A percentile compares a stretch with the other conserved stretches of the same genome.
These are phyloP conservation scores for Striga hermonthica DNA, from an alignment of 305 asterid species.

Conservation along the genomic window DNA sequence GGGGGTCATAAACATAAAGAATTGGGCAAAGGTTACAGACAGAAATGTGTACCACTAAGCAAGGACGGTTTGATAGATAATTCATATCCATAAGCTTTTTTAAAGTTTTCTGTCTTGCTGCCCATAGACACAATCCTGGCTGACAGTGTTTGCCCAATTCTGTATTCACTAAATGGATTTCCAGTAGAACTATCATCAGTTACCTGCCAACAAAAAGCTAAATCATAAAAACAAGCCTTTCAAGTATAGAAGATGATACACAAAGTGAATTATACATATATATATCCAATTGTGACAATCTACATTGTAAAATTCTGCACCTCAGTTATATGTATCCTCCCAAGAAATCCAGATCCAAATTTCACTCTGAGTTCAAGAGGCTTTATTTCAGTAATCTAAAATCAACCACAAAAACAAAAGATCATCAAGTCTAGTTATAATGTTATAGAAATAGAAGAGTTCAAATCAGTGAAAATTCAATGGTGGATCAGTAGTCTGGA, in stretches of 20 bases:
- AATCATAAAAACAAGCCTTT: slow-evolving; percentile 17
- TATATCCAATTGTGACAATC: slow-evolving; percentile 18
- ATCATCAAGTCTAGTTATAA: slow-evolving; percentile 23
- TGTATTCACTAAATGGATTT: slow-evolving; percentile 57
- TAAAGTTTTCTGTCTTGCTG: slow-evolving; percentile 41
- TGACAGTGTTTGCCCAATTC: slow-evolving; percentile 71
- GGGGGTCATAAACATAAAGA: background rate
- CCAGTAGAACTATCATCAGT: slow-evolving; percentile 61
- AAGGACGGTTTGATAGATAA: slow-evolving; percentile 71
- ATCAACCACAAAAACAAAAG: slow-evolving; percentile 23
- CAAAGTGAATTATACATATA: slow-evolving; percentile 7
- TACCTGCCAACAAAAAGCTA: slow-evolving; percentile 45
- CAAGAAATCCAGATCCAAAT: slow-evolving; percentile 82
- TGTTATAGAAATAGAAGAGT: slow-evolving; percentile 21
- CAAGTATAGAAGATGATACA: slow-evolving; percentile 14
- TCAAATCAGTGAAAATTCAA: background rate
- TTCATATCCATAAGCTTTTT: slow-evolving; percentile 63
- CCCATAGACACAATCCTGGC: slow-evolving; percentile 78
- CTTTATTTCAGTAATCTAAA: slow-evolving; percentile 82
- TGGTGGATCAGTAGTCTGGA: slow-evolving; percentile 4
- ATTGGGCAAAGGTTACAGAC: background rate
- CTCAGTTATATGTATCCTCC: slow-evolving; percentile 94
- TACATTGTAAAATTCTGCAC: slow-evolving; percentile 40
- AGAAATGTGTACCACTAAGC: slow-evolving; percentile 53
- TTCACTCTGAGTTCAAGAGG: slow-evolving; percentile 82